Evolutionary conservation across 345 rosid genomes (phyloP), one percentile per base, ranked within the genome.

Genomic region (Raphanus sativus): DNA sequence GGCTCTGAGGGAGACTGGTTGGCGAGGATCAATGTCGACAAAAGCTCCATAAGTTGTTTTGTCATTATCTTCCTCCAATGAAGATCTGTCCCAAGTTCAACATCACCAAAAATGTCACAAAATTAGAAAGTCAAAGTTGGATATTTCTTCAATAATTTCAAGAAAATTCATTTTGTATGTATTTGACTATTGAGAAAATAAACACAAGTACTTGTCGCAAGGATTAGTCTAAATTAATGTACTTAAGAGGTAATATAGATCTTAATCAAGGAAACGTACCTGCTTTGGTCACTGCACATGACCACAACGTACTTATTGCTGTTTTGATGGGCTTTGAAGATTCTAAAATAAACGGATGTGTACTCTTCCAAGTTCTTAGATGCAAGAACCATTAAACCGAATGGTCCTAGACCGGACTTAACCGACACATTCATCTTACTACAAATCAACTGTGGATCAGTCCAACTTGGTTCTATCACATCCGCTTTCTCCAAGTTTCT

Each of bases 221-320:
- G 15, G 2, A 62, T 33, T 32, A 68, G 55, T 60, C 28, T 2
- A 75, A 28, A 67, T 30, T 60, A 59, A 42, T 67, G 40, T 21
- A 55, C 2, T 33, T 64, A 52, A 63, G 55, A 12, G 28, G 24
- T 32, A 52, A 52, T 55, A 12, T 6, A 1, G 12, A 62, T 62
- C 8, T n/a, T 69, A 62, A 62, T 76, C 56, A 67, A 48, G 55
- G 56, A 16, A 67, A 54, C 60, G 75, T 79, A 77, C 70, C 88
- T 89, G 92, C 87, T 87, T 77, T 91, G 95, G 84, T 93, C 98
- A 83, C 97, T 88, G 81, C 95, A 91, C 97, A 93, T 88, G 28
- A 93, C 85, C 73, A 91, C 98, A 24, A 81, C 87, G 77, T 82
- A 76, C 71, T 86, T 88, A 62, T 66, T 25, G 68, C 62, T 24